A percentile compares a stretch with the other conserved stretches of the same genome.
phyloP scores from a whole-genome alignment of 1,284 basidiomycete genomes.

The Sanguinoderma infundibulare region DNA sequence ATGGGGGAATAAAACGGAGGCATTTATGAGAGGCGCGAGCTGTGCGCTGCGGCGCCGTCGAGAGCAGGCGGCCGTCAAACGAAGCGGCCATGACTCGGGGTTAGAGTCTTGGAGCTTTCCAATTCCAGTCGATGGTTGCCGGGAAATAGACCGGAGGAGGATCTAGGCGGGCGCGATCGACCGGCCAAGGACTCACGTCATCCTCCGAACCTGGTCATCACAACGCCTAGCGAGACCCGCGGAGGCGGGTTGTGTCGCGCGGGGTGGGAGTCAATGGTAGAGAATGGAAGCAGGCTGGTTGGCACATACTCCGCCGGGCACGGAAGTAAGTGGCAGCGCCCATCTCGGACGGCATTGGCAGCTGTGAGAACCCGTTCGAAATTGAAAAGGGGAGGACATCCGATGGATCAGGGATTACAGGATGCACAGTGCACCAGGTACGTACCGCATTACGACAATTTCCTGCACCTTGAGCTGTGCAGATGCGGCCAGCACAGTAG shows the following conservation, averaged over 20 bases:
- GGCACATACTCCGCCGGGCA: slow-evolving; percentile 4
- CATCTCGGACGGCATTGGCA: not conserved
- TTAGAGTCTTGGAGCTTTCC: slow-evolving; percentile 3
- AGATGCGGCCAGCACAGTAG: not conserved
- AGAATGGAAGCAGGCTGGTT: slow-evolving; percentile 7
- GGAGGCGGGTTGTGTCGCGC: not conserved
- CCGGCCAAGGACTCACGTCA: not conserved
- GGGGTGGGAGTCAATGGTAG: not conserved
- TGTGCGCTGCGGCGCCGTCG: slow-evolving; percentile 24
- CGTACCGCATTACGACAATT: not conserved
- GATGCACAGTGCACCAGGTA: not conserved
- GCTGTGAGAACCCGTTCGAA: slow-evolving; percentile 2
- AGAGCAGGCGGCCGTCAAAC: slow-evolving; percentile 17
- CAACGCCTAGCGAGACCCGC: not conserved
- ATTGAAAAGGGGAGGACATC: not conserved
- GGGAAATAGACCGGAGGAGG: not conserved
- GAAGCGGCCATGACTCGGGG: slow-evolving; percentile 12
- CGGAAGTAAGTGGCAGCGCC: slow-evolving; percentile 10
- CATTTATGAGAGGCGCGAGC: slow-evolving; percentile 21
- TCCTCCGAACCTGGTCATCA: not conserved
- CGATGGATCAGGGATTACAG: not conserved
- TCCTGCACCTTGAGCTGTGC: not conserved
- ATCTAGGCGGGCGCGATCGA: too few relatives aligned
- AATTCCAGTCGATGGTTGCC: slow-evolving; percentile 6
- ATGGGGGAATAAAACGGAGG: slow-evolving; percentile 3